Evolutionary conservation across 805 yeast species (phyloP).

Genomic region (Lipomyces chichibuensis): DNA sequence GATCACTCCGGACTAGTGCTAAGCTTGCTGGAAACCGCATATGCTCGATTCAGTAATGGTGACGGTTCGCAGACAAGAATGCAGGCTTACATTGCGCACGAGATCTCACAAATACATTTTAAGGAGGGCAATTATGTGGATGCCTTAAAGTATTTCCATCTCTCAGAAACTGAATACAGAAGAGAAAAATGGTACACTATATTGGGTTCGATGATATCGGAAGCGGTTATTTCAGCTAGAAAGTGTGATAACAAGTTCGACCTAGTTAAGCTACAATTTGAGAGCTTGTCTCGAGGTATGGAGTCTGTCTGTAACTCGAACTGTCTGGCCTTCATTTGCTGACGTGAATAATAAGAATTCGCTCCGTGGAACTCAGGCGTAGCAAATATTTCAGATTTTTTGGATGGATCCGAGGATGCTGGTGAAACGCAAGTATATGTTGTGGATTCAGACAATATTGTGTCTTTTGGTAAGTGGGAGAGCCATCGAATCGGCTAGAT

Average conservation of each 20-base stretch:
- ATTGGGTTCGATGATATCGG: slow-evolving; percentile 44
- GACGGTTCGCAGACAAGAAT: slow-evolving; percentile 28
- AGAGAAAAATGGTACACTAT: slow-evolving; percentile 51
- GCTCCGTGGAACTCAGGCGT: slow-evolving; percentile 17
- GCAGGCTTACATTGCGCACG: slow-evolving; percentile 28
- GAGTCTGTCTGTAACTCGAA: background rate
- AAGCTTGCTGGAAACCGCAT: slow-evolving; percentile 23
- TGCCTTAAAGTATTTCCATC: slow-evolving; percentile 51
- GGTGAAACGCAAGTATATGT: slow-evolving; percentile 5
- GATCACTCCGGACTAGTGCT: slow-evolving; percentile 20
- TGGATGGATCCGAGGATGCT: slow-evolving; percentile 2
- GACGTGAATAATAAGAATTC: slow-evolving; percentile 7
- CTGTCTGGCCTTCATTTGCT: background rate
- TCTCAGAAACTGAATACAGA: slow-evolving; percentile 46
- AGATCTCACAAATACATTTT: slow-evolving; percentile 56
- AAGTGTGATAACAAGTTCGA: slow-evolving; percentile 23
- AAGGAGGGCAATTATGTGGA: slow-evolving; percentile 44
- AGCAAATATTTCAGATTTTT: slow-evolving; percentile 12
- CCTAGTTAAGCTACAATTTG: slow-evolving; percentile 25
- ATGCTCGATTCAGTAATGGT: slow-evolving; percentile 22
- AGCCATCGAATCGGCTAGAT: background rate
- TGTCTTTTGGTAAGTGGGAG: slow-evolving; percentile 18
- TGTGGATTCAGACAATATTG: slow-evolving; percentile 15
- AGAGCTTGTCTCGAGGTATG: slow-evolving; percentile 15
- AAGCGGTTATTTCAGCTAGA: slow-evolving; percentile 47